Percentiles rank a stretch among this genome's conserved stretches.
Conservation (phyloP, 345 rosid genomes). For the Jatropha curcas region DNA sequence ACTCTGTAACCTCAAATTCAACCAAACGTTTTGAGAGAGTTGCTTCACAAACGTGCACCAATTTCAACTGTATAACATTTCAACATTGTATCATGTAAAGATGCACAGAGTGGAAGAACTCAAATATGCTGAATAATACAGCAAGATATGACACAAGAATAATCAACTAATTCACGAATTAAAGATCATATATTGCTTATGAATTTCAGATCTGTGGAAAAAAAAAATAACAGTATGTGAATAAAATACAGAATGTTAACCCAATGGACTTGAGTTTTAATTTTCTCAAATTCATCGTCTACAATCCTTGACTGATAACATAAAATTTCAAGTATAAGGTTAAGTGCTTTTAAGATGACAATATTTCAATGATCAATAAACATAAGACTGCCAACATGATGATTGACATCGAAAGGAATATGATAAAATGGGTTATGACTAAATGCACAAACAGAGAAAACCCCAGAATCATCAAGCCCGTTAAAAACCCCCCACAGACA, state of each 20-base stretch:
- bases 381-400: not conserved
- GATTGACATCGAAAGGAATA: not conserved
- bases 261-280: no score
- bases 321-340: not conserved
- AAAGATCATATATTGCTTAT: not conserved
- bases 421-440: no score
- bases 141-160: not conserved
- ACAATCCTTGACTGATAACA: not conserved
- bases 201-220: not conserved
- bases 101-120: not conserved
- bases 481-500: no score
- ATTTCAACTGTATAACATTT: conserved; percentile 45
- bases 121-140: not conserved
- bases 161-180: not conserved
- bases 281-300: no score
- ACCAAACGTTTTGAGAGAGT: conserved; percentile 81
- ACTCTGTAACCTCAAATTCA: conserved; percentile 84
- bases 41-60: conserved; percentile 93
- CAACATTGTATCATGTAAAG: not conserved
- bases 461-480: no score
- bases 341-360: not conserved
- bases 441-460: not conserved
- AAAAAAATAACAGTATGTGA: not conserved
- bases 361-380: not conserved
- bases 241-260: not conserved